Conservation (phyloP, 257 asterid species). For the Solanum pennellii region DNA sequence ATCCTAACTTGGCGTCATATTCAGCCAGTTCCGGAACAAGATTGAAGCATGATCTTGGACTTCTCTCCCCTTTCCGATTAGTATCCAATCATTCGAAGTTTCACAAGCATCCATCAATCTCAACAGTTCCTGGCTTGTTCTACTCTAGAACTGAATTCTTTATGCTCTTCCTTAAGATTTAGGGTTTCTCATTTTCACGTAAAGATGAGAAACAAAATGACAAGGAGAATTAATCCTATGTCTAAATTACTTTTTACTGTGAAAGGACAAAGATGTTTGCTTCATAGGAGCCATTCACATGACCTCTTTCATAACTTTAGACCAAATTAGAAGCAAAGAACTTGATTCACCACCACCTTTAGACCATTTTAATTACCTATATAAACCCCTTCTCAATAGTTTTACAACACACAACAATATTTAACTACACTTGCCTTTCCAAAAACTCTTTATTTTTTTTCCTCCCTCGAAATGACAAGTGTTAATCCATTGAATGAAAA, state of each 20-base stretch:
- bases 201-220: too few relatives aligned
- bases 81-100: conserved; percentile 26
- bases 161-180: conserved; percentile 17
- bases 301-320: conserved; percentile 19
- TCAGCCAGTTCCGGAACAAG: conserved; percentile 20
- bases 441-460: background rate
- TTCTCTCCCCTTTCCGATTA: conserved; percentile 28
- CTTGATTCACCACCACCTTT: conserved; percentile 39
- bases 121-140: conserved; percentile 1
- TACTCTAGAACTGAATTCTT: conserved; percentile 13
- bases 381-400: conserved; percentile 7
- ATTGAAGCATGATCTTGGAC: conserved; percentile 13
- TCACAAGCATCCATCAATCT: conserved; percentile 20
- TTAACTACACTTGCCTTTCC: background rate
- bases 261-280: too few relatives aligned
- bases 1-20: conserved; percentile 22
- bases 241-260: too few relatives aligned
- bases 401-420: background rate
- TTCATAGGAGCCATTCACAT: too few relatives aligned
- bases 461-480: background rate
- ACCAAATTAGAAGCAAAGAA: conserved; percentile 50
- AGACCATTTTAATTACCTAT: conserved; percentile 29
- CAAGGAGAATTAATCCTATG: too few relatives aligned
- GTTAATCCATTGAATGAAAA: background rate
- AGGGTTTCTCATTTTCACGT: too few relatives aligned